A percentile compares a stretch with the other conserved stretches of the same genome.
phyloP scores from a whole-genome alignment of 2,329 filamentous ascomycete species.

The Hypoxylon sp. region DNA sequence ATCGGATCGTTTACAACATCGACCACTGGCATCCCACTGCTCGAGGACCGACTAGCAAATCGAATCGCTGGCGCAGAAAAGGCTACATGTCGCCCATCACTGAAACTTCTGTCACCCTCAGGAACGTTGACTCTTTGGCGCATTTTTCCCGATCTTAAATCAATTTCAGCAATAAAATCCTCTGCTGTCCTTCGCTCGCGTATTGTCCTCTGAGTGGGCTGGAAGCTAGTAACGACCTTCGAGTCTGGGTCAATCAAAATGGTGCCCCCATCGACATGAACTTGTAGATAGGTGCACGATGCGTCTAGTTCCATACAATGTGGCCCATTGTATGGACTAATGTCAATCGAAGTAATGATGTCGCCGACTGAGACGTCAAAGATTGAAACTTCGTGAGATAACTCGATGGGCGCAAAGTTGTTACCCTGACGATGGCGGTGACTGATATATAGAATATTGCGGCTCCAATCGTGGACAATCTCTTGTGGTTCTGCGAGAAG shows the following conservation, averaged over 20 bases:
- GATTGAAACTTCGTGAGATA: slow-evolving; percentile 37
- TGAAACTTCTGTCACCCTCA: slow-evolving; percentile 31
- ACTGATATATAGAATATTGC: slow-evolving; percentile 40
- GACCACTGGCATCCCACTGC: slow-evolving; percentile 39
- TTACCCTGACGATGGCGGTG: slow-evolving; percentile 41
- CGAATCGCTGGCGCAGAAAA: slow-evolving; percentile 41
- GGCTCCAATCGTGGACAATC: slow-evolving; percentile 40
- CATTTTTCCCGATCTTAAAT: slow-evolving; percentile 41
- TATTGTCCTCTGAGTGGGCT: slow-evolving; percentile 22
- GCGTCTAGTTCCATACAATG: slow-evolving; percentile 40
- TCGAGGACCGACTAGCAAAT: slow-evolving; percentile 40
- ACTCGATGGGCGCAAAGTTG: slow-evolving; percentile 39
- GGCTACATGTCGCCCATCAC: slow-evolving; percentile 37
- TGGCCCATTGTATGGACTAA: slow-evolving; percentile 38
- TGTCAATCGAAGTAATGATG: slow-evolving; percentile 32
- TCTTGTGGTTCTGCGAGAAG: slow-evolving; percentile 43
- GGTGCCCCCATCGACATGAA: slow-evolving; percentile 37
- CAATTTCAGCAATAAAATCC: slow-evolving; percentile 43
- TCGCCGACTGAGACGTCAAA: slow-evolving; percentile 36
- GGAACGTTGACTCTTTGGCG: slow-evolving; percentile 41
- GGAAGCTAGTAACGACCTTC: slow-evolving; percentile 33
- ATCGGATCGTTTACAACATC: slow-evolving; percentile 35
- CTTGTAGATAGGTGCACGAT: slow-evolving; percentile 37
- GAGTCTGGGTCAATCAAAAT: slow-evolving; percentile 39
- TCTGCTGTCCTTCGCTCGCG: slow-evolving; percentile 23